Evolutionary conservation across 768 basidiomycete genomes (phyloP), one percentile per base, ranked within the genome.

Genomic region (Coprinopsis marcescibilis): DNA sequence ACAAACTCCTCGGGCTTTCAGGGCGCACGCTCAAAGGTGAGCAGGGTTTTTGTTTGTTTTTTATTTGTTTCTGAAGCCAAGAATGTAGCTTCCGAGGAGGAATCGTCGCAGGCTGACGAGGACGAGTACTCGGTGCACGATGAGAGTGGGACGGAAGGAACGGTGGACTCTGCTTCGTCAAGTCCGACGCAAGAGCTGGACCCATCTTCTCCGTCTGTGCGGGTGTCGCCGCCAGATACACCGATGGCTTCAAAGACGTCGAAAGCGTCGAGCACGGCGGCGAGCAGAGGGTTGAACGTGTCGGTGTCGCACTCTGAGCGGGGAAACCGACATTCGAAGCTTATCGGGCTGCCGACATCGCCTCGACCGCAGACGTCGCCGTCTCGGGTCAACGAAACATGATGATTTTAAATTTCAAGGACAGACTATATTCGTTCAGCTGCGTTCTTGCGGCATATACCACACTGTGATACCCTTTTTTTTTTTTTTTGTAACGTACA

Each of bases 1-100:
- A 93, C 66, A 70, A 82, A 61, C 66, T 91, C 58, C 80, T 93
- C 48, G 90, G 90, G 19, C 65, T 92, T 45, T 68, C 75, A 15
- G 89, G 89, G 20, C 76, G 90, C 55, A 71, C 71, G 17, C 65
- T 92, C 11, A 69, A 71, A 60, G 65, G 89, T 89, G 64, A 55
- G 81, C 8, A n/a, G n/a, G n/a, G n/a, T 20, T 23, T 23, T 40
- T 72, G 27, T 49, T 26, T 40, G 53, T 36, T 19, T 49, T 33
- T 39, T 30, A 26, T 46, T 48, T 39, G 52, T 56, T 29, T 49
- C 52, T 52, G 54, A 51, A 52, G 51, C 49, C 44, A 48, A 43
- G 36, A 52, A 52, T 54, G 39, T 43, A 51, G 42, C 20, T 39
- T 55, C 74, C 48, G 61, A 75, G 37, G 81, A 85, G 45, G 88